Conservation (phyloP, 495 filamentous ascomycete genomes). For the Rhypophila decipiens region DNA sequence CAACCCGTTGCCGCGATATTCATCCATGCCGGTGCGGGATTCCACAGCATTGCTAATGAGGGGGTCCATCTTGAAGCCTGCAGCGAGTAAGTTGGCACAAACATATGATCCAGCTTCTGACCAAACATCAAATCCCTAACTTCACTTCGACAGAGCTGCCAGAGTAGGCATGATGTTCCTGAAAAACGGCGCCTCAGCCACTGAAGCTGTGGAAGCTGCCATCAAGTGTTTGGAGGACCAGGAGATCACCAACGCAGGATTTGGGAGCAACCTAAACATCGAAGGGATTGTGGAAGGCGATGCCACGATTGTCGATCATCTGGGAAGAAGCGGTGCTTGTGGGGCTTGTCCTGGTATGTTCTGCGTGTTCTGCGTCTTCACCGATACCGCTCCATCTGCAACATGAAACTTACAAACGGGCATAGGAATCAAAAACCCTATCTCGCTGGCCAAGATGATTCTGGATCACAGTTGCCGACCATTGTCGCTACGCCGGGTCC, state of each 20-base stretch:
- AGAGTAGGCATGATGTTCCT: slow-evolving; percentile 73
- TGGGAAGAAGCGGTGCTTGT: slow-evolving; percentile 84
- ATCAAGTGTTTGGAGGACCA: slow-evolving; percentile 81
- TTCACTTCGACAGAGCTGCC: slow-evolving; percentile 55
- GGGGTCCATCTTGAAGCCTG: slow-evolving; percentile 75
- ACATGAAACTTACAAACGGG: neutral
- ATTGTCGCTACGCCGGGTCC: slow-evolving; percentile 76
- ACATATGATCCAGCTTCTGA: too few species aligned
- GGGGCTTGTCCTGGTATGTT: slow-evolving; percentile 85
- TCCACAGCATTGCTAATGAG: slow-evolving; percentile 81
- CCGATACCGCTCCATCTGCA: neutral
- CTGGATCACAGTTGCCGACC: slow-evolving; percentile 66
- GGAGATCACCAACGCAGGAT: slow-evolving; percentile 94
- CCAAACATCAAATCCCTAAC: neutral
- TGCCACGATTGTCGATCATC: slow-evolving; percentile 84
- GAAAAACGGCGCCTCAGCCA: slow-evolving; percentile 65
- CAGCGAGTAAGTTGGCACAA: slow-evolving; percentile 57
- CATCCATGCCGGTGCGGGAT: slow-evolving; percentile 94
- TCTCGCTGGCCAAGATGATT: slow-evolving; percentile 75
- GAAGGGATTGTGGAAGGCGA: slow-evolving; percentile 91
- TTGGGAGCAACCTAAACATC: slow-evolving; percentile 87
- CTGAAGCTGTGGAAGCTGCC: slow-evolving; percentile 90
- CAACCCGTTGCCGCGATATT: slow-evolving; percentile 62
- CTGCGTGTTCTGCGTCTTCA: too few species aligned
- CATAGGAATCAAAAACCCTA: slow-evolving; percentile 85